Evolutionary conservation across 2,329 filamentous ascomycete species (phyloP), one percentile per base, ranked within the genome.

Genomic region (Aotearoamyces nothofagi): DNA sequence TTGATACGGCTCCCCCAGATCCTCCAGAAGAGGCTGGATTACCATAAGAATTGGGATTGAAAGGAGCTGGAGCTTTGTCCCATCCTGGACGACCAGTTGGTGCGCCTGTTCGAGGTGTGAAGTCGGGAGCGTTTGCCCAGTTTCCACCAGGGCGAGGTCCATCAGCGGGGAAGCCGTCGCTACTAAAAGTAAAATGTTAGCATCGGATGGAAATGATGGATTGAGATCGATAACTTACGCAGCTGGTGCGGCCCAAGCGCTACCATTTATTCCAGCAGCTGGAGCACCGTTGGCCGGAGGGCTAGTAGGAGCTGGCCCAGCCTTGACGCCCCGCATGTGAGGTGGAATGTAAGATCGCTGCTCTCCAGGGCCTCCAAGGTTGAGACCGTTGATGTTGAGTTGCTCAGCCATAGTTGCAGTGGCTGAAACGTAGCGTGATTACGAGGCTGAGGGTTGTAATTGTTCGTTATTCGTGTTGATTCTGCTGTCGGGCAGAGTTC

Each of bases 271-370:
- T 31, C 69, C 47, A n/a, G n/a, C n/a, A n/a, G n/a, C n/a, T n/a
- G n/a, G n/a, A n/a, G n/a, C n/a, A 26, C 40, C 66, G 45, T 60
- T 57, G 33, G 36, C 34, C 19, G 36, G 36, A 30, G 40, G 39
- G 22, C 40, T 38, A 24, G 29, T 14, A 24, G 27, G 13, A 24
- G 30, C 30, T 22, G 27, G 30, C 22, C 14, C 24, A 33, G 35
- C 48, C 33, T 52, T 55, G 45, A 60, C 55, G 45, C 59, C 61
- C 50, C 81, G 75, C 65, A 86, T 73, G 57, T 90, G 82, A 55
- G 81, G 81, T 41, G 81, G 81, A 42, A 90, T 84, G 64, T 90
- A 90, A 33, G 79, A 79, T 48, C 77, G 76, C 43, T 59, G 52
- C 45, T 62, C 58, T 45, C 56, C 54, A 40, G 52, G 44, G 46